Evolutionary conservation across 2,329 filamentous ascomycete genomes (phyloP), one percentile per base, ranked within the genome.

Genomic region (Talaromyces sp.): DNA sequence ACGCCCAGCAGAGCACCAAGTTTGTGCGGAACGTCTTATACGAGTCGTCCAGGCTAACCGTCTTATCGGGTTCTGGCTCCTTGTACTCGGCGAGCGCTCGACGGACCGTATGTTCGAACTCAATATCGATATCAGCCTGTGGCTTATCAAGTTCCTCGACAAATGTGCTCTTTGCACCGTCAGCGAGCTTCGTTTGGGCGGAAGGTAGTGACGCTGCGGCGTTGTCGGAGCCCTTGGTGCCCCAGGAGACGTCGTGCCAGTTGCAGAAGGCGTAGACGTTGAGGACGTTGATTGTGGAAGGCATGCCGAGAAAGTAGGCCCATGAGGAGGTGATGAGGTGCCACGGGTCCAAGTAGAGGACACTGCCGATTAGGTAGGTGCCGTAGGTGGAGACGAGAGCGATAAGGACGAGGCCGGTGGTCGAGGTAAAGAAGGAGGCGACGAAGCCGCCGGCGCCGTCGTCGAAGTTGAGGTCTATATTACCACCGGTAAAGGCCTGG

Each of bases 321-420:
- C 90, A 90, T 86, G 96, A 99, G 2, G 94, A 98, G 74, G 95
- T 95, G 82, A 99, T 96, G 95, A 99, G 98, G 85, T 99, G 95
- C 95, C 95, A 99, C 28, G 95, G 95, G 77, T 99, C 95, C 71
- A 97, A 83, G 81, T 99, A 99, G 78, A 99, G 81, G 85, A 99
- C 96, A 3, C 93, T 98, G 8, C 93, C 93, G 63, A 98, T 82
- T 73, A 93, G 98, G 87, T 98, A 97, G 63, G 98, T 86, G 78
- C 95, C 95, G 74, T 96, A 98, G 61, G 96, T 99, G 65, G 95
- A 90, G 65, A 94, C 87, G 67, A 99, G 82, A 12, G 95, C 94
- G 67, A 99, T 89, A 68, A 99, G 87, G 74, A 99, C 96, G 74
- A 98, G 93, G 81, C 93, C 94, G 52, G 91, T 88, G 27, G 83